Percentiles rank a stretch among this genome's conserved stretches.
Evolutionary conservation across 805 yeast genomes (phyloP).

Genomic region (Candida maesae): DNA sequence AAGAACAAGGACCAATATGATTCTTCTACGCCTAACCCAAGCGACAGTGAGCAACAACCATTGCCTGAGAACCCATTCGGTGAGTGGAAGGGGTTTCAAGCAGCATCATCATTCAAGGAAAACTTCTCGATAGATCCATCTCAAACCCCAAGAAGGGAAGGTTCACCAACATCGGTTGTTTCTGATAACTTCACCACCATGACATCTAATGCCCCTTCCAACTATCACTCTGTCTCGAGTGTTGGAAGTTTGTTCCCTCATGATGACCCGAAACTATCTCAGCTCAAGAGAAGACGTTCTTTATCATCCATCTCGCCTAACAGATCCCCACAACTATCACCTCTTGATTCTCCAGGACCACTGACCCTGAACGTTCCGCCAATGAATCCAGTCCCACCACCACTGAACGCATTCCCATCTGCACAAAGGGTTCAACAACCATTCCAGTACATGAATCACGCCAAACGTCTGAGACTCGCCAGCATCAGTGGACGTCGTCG

Average conservation of each 20-base stretch:
- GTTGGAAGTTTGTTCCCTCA: slow-evolving; percentile 1
- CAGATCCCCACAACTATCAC: slow-evolving; percentile 12
- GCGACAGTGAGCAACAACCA: background rate
- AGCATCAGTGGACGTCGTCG: slow-evolving; percentile 45
- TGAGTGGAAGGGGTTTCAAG: slow-evolving; percentile 26
- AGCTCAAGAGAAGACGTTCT: slow-evolving; percentile 17
- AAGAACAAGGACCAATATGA: slow-evolving; percentile 25
- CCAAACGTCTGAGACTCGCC: slow-evolving; percentile 48
- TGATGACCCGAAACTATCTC: slow-evolving; percentile 6
- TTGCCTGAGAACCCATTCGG: slow-evolving; percentile 19
- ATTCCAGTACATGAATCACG: slow-evolving; percentile 53
- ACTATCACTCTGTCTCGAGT: slow-evolving; percentile 7
- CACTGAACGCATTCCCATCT: slow-evolving; percentile 33
- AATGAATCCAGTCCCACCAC: slow-evolving; percentile 35
- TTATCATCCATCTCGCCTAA: slow-evolving; percentile 12
- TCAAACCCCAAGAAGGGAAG: slow-evolving; percentile 1
- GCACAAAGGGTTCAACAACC: slow-evolving; percentile 24
- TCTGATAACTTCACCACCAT: slow-evolving; percentile 2
- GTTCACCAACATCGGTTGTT: slow-evolving; percentile 4
- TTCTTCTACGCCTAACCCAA: background rate
- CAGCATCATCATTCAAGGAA: slow-evolving; percentile 6
- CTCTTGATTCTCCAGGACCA: slow-evolving; percentile 10
- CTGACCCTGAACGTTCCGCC: slow-evolving; percentile 34
- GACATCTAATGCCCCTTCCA: slow-evolving; percentile 1
- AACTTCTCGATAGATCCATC: background rate